These are phyloP conservation scores for Heliamphora exappendiculata DNA, from an alignment of 148 eudicot genomes.

Conservation along the genomic window DNA sequence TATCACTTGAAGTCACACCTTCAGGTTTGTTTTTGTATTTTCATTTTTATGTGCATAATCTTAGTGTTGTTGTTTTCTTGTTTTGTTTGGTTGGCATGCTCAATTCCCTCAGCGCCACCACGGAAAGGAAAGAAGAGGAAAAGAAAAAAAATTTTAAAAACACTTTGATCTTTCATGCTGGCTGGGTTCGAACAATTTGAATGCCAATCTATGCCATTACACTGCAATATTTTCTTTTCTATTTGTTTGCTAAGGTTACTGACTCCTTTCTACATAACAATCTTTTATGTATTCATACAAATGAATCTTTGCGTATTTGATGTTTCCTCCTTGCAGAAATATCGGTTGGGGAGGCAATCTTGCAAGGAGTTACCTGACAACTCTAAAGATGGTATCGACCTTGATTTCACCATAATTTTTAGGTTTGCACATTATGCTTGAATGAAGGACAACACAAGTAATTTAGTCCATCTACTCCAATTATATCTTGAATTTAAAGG, in stretches of 20 bases:
- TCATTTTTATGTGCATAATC: neutral
- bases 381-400: slow-evolving; percentile 32
- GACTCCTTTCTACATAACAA: neutral
- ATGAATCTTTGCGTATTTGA: neutral
- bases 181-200: neutral
- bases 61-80: neutral
- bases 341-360: slow-evolving; percentile 40
- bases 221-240: neutral
- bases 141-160: neutral
- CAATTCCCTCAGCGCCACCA: neutral
- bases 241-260: neutral
- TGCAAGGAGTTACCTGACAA: slow-evolving; percentile 32
- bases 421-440: neutral
- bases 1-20: slow-evolving; percentile 82
- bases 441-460: neutral
- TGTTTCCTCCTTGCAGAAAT: slow-evolving; percentile 29
- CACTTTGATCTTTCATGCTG: neutral
- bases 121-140: neutral
- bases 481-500: neutral
- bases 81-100: neutral
- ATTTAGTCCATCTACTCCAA: neutral
- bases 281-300: neutral
- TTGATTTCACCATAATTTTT: neutral
- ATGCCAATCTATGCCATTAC: neutral
- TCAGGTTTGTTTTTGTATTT: slow-evolving; percentile 35